A percentile compares a stretch with the other conserved stretches of the same genome.
Conservation (phyloP, 352 stramenopile species). For the Phytophthora nicotianae region DNA sequence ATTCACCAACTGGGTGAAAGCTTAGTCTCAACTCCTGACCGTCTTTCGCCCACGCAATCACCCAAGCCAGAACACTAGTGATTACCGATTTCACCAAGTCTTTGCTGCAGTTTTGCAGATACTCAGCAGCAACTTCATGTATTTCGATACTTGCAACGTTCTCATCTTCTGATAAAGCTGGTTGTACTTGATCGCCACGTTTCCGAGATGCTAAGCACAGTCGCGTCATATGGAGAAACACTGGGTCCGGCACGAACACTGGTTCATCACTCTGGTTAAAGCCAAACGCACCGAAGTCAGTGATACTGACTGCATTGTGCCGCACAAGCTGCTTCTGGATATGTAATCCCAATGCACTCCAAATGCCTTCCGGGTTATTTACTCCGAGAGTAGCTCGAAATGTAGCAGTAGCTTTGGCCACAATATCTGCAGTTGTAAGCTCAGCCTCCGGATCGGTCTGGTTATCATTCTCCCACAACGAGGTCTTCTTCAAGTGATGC, state of each 20-base stretch:
- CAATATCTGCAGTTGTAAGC: constrained; percentile 43
- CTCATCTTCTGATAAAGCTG: constrained; percentile 25
- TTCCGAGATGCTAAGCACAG: constrained; percentile 31
- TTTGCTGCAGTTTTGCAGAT: constrained; percentile 46
- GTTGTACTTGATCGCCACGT: constrained; percentile 24
- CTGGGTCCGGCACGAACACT: constrained; percentile 44
- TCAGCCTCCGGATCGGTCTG: constrained; percentile 20
- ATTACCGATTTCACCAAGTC: constrained; percentile 50
- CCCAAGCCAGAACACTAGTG: constrained; percentile 44
- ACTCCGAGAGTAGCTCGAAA: constrained; percentile 35
- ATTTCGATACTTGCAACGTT: constrained; percentile 35
- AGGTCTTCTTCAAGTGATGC: constrained; percentile 21
- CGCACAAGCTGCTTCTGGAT: constrained; percentile 38
- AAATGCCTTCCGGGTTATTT: constrained; percentile 43
- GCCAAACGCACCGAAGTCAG: constrained; percentile 49
- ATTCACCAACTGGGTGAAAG: constrained; percentile 60
- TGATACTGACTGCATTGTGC: constrained; percentile 33
- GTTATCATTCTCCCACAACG: constrained; percentile 17
- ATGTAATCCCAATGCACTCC: constrained; percentile 44
- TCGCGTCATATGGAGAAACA: constrained; percentile 54
- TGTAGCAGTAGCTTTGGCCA: constrained; percentile 47
- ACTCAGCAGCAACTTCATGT: constrained; percentile 32
- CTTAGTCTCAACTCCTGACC: constrained; percentile 41
- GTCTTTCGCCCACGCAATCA: constrained; percentile 48
- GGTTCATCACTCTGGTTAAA: constrained; percentile 38